Base-by-base conservation (phyloP, 139 green algal species). In the Yamagishiella unicocca region DNA sequence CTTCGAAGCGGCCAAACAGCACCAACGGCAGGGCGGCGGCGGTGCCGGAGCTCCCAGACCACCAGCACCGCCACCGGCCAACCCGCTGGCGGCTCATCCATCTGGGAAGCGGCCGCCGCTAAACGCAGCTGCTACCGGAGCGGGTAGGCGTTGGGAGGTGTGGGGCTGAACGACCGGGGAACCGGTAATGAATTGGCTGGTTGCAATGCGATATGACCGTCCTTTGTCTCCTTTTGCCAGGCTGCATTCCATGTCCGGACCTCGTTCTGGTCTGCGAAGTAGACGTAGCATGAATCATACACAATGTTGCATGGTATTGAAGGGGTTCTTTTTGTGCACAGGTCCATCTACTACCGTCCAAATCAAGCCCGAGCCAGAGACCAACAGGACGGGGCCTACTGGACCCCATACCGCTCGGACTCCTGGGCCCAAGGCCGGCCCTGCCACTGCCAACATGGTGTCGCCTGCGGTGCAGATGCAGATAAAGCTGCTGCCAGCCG, bases 381-480 rank as follows among this genome's bases (percentile, higher is more conserved):
- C 4, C 25, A 42, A 43, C 72, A 62, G 45, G 43, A 80, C 29
- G 7, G 72, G 72, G 21, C 72, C 72, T 22, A 25, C 43, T 2
- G 72, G 72, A 8, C 42, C 43, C 6, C 31, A 12, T 19, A 43
- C 50, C 9, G 67, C 62, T 24, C 31, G 35, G 42, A 87, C 81
- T 1, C 81, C 81, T 6, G 67, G 21, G 10, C 42, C 82, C 17
- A 86, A 86, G 80, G 22, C 62, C 19, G 43, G 7, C n/a, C 62
- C 64, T 2, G 31, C n/a, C 2, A 22, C 62, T 1, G 1, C 31
- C 38, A 74, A 50, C 82, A 87, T 87, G 81, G 64, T 79, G 7
- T 87, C 82, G 12, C 82, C 82, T 7, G 50, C 82, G 0, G 67
- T 87, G 2, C 82, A 87, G 67, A 55, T 87, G 82, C 82, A 87